These are phyloP conservation scores for Teunomyces aglyptinius DNA, from an alignment of 805 yeast genomes.

Conservation along the genomic window DNA sequence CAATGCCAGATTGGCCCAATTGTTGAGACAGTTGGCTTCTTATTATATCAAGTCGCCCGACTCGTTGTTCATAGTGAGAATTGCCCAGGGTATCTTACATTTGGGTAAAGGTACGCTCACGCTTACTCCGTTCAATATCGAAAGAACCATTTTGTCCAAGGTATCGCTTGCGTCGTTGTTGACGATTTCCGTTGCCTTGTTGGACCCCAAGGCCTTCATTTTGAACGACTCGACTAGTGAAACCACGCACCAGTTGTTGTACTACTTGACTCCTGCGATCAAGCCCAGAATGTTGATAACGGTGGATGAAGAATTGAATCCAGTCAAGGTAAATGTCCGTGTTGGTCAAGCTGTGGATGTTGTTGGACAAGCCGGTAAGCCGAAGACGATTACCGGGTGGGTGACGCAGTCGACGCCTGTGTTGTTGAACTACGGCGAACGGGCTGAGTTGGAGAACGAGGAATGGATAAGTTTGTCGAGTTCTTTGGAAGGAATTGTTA, in stretches of 20 bases:
- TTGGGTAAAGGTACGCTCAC: constrained; percentile 95
- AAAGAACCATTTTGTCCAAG: constrained; percentile 81
- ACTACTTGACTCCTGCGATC: constrained; percentile 81
- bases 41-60: constrained; percentile 90
- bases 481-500: constrained; percentile 89
- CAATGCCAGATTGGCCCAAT: constrained; percentile 95
- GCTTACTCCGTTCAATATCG: constrained; percentile 84
- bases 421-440: constrained; percentile 85
- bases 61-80: constrained; percentile 85
- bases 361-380: constrained; percentile 99
- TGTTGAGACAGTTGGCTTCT: constrained; percentile 89
- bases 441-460: constrained; percentile 90
- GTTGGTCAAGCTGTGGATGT: constrained; percentile 99
- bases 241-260: constrained; percentile 72
- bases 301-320: constrained; percentile 85
- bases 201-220: constrained; percentile 83
- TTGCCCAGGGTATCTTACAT: constrained; percentile 93
- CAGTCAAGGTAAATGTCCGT: constrained; percentile 91
- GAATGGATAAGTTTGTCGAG: constrained; percentile 82
- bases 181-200: constrained; percentile 77
- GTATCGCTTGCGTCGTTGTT: constrained; percentile 87
- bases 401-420: constrained; percentile 99
- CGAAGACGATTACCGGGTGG: constrained; percentile 99
- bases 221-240: constrained; percentile 54
- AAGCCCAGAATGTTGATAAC: constrained; percentile 93